Percentiles rank a stretch among this genome's conserved stretches.
Conservation (phyloP, 352 stramenopile species). For the Phytophthora sp. region DNA sequence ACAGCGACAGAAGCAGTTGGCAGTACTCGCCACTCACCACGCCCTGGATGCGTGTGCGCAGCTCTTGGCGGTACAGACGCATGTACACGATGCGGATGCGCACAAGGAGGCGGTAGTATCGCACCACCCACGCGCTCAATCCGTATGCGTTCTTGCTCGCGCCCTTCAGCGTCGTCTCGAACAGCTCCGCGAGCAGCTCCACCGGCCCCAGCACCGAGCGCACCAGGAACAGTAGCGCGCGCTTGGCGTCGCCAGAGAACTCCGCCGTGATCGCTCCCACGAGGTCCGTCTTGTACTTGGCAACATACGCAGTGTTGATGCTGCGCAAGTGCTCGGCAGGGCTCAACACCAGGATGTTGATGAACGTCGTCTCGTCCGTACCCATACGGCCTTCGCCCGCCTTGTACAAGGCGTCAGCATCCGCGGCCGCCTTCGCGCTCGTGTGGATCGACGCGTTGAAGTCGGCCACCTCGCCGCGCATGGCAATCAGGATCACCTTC, state of each 20-base stretch:
- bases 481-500: constrained; percentile 55
- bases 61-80: constrained; percentile 45
- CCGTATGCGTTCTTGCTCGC: constrained; percentile 22
- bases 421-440: constrained; percentile 41
- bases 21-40: constrained; percentile 16
- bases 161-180: constrained; percentile 43
- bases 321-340: constrained; percentile 31
- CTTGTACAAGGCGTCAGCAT: constrained; percentile 59
- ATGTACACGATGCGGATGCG: constrained; percentile 42
- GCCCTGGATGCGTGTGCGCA: constrained; percentile 12
- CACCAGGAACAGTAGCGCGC: constrained; percentile 33
- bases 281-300: constrained; percentile 36
- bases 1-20: background rate
- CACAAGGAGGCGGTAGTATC: constrained; percentile 33
- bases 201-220: constrained; percentile 33
- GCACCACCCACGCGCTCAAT: constrained; percentile 15
- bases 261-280: constrained; percentile 39
- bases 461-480: constrained; percentile 41
- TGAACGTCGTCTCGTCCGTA: constrained; percentile 27
- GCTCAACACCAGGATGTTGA: constrained; percentile 32
- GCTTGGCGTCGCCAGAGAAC: constrained; percentile 25
- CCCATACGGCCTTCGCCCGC: constrained; percentile 53
- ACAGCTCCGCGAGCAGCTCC: constrained; percentile 32
- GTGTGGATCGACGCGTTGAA: constrained; percentile 64
- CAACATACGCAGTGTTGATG: constrained; percentile 32